phyloP scores from a whole-genome alignment of 2,329 filamentous ascomycete genomes.

The Keithomyces neogunnii region DNA sequence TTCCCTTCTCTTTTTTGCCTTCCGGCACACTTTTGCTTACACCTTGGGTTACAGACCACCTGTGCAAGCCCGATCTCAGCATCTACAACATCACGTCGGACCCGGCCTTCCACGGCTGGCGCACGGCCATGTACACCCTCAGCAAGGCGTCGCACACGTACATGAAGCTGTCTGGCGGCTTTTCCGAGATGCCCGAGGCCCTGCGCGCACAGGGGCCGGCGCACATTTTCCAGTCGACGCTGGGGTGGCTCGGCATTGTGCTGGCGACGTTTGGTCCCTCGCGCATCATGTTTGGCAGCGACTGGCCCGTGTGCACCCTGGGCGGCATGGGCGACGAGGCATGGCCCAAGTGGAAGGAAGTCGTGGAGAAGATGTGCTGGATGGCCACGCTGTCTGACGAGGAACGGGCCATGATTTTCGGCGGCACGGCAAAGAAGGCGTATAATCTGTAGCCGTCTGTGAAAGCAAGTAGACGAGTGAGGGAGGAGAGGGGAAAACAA shows the following conservation, averaged over 20 bases:
- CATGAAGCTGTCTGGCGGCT: constrained; percentile 85
- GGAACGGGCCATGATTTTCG: constrained; percentile 62
- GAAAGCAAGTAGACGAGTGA: no score
- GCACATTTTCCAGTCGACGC: constrained; percentile 53
- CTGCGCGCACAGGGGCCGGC: constrained; percentile 37
- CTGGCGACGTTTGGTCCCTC: constrained; percentile 63
- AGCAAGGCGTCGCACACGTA: constrained; percentile 58
- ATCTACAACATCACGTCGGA: constrained; percentile 48
- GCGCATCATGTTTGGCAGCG: constrained; percentile 81
- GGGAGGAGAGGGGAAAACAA: no score
- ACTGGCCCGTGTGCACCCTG: constrained; percentile 88
- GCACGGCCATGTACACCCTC: constrained; percentile 57
- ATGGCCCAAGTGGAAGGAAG: constrained; percentile 67
- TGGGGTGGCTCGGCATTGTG: constrained; percentile 64
- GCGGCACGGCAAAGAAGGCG: constrained; percentile 60
- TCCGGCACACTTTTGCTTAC: background rate
- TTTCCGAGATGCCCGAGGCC: constrained; percentile 64
- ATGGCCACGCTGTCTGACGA: constrained; percentile 52
- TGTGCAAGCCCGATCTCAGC: constrained; percentile 77
- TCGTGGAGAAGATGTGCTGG: constrained; percentile 61
- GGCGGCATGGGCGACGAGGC: constrained; percentile 37
- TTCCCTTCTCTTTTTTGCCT: background rate
- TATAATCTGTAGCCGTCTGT: constrained; percentile 43
- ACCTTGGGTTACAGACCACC: constrained; percentile 54
- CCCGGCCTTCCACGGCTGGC: constrained; percentile 60